A percentile compares a stretch with the other conserved stretches of the same genome.
These are phyloP conservation scores for Aspergillus aculeatus DNA, from an alignment of 2,329 filamentous ascomycete species.

Conservation along the genomic window DNA sequence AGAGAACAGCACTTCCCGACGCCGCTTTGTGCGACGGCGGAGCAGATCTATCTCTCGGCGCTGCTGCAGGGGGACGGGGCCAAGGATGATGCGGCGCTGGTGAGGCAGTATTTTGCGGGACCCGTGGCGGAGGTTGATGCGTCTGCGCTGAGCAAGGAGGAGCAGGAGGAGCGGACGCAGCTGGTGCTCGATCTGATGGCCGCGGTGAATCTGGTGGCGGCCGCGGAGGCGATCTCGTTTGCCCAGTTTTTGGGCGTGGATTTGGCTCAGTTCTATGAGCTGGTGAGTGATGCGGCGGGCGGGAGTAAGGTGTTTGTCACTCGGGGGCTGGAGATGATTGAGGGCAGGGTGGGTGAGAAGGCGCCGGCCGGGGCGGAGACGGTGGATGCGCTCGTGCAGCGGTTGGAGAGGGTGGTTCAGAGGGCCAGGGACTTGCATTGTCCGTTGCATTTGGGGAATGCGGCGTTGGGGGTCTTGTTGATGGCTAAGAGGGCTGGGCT, in stretches of 20 bases:
- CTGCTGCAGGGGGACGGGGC: slow-evolving; percentile 57
- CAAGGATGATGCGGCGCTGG: slow-evolving; percentile 56
- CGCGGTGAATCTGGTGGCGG: slow-evolving; percentile 51
- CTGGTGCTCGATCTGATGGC: slow-evolving; percentile 46
- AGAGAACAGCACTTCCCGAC: slow-evolving; percentile 58
- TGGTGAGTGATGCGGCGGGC: slow-evolving; percentile 50
- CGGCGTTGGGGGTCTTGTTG: slow-evolving; percentile 36
- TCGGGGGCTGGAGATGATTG: slow-evolving; percentile 38
- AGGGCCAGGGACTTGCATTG: slow-evolving; percentile 41
- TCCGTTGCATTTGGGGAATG: slow-evolving; percentile 40
- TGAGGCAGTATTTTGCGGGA: slow-evolving; percentile 52
- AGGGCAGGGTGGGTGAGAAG: slow-evolving; percentile 25
- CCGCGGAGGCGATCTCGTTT: slow-evolving; percentile 50
- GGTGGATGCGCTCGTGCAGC: slow-evolving; percentile 38
- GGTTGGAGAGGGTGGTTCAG: slow-evolving; percentile 44
- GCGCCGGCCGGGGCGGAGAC: slow-evolving; percentile 35
- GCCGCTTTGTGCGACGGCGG: slow-evolving; percentile 61
- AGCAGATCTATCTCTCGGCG: slow-evolving; percentile 64
- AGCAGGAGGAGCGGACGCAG: slow-evolving; percentile 36
- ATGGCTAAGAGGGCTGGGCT: slow-evolving; percentile 33
- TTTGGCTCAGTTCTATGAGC: slow-evolving; percentile 40
- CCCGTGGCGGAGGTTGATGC: slow-evolving; percentile 40
- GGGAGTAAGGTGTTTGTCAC: slow-evolving; percentile 47
- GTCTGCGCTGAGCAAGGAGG: slow-evolving; percentile 30
- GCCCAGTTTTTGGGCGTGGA: slow-evolving; percentile 44